Conservation (phyloP, 2,329 filamentous ascomycete species). For the Davidsoniella australis region DNA sequence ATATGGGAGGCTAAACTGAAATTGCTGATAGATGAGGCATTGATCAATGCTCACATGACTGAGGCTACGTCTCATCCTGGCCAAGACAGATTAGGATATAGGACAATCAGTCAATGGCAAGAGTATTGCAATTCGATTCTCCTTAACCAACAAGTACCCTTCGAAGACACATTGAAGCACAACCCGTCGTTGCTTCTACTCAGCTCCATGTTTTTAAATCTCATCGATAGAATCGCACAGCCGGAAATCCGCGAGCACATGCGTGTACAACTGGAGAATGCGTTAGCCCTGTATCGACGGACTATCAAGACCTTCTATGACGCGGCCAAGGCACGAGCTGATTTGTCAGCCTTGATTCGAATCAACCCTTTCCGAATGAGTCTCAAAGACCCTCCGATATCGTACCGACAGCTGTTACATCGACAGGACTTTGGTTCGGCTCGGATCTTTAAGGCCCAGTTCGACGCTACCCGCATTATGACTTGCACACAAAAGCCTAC, state of each 20-base stretch:
- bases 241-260: constrained; percentile 31
- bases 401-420: constrained; percentile 5
- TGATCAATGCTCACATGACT: constrained; percentile 26
- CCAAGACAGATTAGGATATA: no score
- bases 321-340: not conserved
- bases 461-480: constrained; percentile 81
- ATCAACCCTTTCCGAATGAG: no score
- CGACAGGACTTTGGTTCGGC: constrained; percentile 29
- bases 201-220: constrained; percentile 30
- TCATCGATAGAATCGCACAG: constrained; percentile 34
- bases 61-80: constrained; percentile 8
- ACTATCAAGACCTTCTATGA: not conserved
- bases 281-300: constrained; percentile 21
- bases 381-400: constrained; percentile 2
- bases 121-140: constrained; percentile 27
- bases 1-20: constrained; percentile 67
- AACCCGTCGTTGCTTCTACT: constrained; percentile 33
- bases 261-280: constrained; percentile 30
- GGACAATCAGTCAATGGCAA: constrained; percentile 1
- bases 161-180: constrained; percentile 28
- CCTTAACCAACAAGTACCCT: constrained; percentile 29
- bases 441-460: constrained; percentile 90
- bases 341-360: not conserved
- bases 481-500: constrained; percentile 83
- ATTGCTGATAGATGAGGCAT: constrained; percentile 57